Conservation (phyloP, 1,139 yeast species). For the Schizosaccharomyces versatilis region DNA sequence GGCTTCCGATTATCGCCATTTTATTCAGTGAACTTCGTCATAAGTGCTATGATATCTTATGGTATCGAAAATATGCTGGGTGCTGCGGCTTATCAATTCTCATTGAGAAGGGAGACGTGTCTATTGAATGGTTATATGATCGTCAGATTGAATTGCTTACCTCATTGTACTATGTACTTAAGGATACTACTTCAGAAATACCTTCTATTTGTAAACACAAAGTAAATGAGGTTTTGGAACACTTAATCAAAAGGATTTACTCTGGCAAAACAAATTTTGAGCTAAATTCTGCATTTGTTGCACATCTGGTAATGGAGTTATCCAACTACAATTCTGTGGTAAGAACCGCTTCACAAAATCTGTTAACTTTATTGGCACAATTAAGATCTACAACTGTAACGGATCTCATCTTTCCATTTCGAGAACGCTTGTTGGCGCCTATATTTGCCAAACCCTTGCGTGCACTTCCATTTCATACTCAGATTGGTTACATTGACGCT, state of each 20-base stretch:
- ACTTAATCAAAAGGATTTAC: conserved; percentile 32
- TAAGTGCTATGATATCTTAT: conserved; percentile 73
- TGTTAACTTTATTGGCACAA: conserved; percentile 45
- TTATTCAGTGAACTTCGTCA: conserved; percentile 34
- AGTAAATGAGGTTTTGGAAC: conserved; percentile 46
- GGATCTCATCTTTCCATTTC: conserved; percentile 60
- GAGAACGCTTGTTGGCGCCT: conserved; percentile 64
- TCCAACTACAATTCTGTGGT: conserved; percentile 73
- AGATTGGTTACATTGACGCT: conserved; percentile 93
- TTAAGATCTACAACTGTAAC: conserved; percentile 50
- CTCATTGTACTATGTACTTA: conserved; percentile 67
- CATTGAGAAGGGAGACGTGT: conserved; percentile 44
- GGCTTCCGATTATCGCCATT: neutral
- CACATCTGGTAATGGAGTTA: conserved; percentile 59
- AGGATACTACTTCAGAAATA: conserved; percentile 78
- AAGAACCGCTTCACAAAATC: conserved; percentile 57
- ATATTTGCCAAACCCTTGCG: conserved; percentile 90
- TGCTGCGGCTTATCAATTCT: conserved; percentile 59
- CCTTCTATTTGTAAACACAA: conserved; percentile 59
- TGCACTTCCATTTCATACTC: conserved; percentile 95
- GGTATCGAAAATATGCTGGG: conserved; percentile 72
- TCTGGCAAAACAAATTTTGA: conserved; percentile 33
- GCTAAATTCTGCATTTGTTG: conserved; percentile 21
- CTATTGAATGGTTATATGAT: conserved; percentile 48
- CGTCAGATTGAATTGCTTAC: conserved; percentile 71